Evolutionary conservation across 2,329 filamentous ascomycete species (phyloP).

Genomic region (Aspergillus flavus): DNA sequence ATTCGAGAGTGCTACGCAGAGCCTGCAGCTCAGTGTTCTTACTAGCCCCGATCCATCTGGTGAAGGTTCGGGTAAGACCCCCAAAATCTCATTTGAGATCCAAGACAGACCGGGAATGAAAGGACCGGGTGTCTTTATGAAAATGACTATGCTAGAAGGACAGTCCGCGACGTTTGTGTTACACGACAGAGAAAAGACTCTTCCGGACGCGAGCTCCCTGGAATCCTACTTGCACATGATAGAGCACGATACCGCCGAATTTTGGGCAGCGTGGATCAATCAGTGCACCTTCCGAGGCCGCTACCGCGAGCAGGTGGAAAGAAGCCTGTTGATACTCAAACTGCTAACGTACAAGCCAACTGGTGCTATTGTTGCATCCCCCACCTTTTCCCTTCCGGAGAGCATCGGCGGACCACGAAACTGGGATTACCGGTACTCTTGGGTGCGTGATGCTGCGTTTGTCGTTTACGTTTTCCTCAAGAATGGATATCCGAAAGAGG

Average conservation of each 20-base stretch:
- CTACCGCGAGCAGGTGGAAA: conserved; percentile 71
- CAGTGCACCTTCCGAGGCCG: conserved; percentile 71
- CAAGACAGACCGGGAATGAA: background rate
- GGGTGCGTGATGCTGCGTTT: conserved; percentile 77
- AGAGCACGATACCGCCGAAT: background rate
- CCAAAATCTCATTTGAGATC: background rate
- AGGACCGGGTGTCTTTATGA: background rate
- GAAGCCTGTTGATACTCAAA: conserved; percentile 74
- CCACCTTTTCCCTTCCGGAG: conserved; percentile 77
- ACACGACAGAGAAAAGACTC: background rate
- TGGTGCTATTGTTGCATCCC: conserved; percentile 74
- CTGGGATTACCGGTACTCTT: conserved; percentile 62
- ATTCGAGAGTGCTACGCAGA: background rate
- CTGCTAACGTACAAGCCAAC: conserved; percentile 78
- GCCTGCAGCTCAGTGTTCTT: background rate
- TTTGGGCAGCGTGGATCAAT: conserved; percentile 57
- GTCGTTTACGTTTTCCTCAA: conserved; percentile 76
- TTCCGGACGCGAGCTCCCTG: background rate
- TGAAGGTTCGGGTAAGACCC: background rate
- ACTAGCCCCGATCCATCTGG: background rate
- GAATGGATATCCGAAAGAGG: conserved; percentile 74
- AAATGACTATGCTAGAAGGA: background rate
- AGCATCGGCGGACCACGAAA: conserved; percentile 67
- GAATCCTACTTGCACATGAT: background rate
- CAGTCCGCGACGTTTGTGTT: background rate